Evolutionary conservation across 345 rosid species (phyloP), one percentile per base, ranked within the genome.

Genomic region (Eucalyptus tenuipes): DNA sequence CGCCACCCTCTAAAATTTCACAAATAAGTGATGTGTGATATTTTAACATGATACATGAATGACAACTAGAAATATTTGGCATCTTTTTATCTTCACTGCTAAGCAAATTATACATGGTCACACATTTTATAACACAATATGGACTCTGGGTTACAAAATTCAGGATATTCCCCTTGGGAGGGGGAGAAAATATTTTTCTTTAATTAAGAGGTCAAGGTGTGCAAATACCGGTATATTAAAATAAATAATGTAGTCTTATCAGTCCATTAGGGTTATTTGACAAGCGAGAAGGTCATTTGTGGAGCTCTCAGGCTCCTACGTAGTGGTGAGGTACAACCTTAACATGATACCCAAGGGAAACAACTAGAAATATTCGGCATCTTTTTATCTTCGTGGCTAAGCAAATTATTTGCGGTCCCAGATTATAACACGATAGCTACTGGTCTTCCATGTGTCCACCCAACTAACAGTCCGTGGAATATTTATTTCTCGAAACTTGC

Each of bases 221-320:
- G 0, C 4, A 4, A 3, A 10, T 52, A 7, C 1, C 2, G 4
- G 1, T 18, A 52, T 2, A 8, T 18, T 18, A 52, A 52, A 52
- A 18, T 52, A 52, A 52, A 52, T 0, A 52, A 3, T 1, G 0
- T 2, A 18, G 9, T 52, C 24, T 52, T 52, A 18, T 52, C 25
- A 52, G 10, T 3, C 2, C 4, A 52, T 3, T 52, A 18, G 0
- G 24, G 10, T 52, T 52, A 52, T 4, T 18, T 52, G 57, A 52
- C 57, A 7, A 52, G 24, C 24, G 24, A 52, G 10, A 52, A 18
- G 10, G 10, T 1, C 57, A 52, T 52, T 3, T 18, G 10, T 7
- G 24, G 24, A 52, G 55, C 24, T 52, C 55, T 18, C 24, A 18
- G 10, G 55, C 55, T 52, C 55, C 55, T 52, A 52, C 4, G 24